Evolutionary conservation across 2,329 filamentous ascomycete species (phyloP).

Genomic region (Neopestalotiopsis sp.): DNA sequence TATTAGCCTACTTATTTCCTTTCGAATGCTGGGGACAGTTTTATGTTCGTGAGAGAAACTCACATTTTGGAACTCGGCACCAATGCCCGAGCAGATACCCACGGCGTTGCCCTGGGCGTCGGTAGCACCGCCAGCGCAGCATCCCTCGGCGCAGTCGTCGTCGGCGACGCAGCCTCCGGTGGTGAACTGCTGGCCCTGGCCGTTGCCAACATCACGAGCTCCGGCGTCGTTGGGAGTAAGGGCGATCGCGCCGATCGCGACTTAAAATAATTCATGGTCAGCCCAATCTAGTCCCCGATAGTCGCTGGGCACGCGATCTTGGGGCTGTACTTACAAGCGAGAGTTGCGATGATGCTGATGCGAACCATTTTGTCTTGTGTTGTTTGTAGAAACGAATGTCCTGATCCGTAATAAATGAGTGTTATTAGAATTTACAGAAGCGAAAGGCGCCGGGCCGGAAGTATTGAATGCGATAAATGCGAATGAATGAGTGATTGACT

Average conservation of each 20-base stretch:
- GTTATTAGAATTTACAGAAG: constrained; percentile 4
- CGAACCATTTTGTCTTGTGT: constrained; percentile 17
- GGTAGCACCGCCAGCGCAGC: constrained; percentile 27
- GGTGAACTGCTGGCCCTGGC: constrained; percentile 39
- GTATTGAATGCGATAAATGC: not conserved
- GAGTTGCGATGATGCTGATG: constrained; percentile 16
- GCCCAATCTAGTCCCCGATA: not conserved
- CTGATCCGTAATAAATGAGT: not conserved
- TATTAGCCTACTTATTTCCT: not conserved
- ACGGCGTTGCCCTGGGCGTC: constrained; percentile 32
- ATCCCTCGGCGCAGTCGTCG: constrained; percentile 38
- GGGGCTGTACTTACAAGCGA: constrained; percentile 13
- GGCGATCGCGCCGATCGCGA: constrained; percentile 15
- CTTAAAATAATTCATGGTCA: not conserved
- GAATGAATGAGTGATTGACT: constrained; percentile 5
- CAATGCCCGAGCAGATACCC: constrained; percentile 41
- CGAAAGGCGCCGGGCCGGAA: constrained; percentile 15
- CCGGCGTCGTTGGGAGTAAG: constrained; percentile 16
- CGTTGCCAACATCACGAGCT: constrained; percentile 11
- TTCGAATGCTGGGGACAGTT: not conserved
- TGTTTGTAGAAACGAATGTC: constrained; percentile 9
- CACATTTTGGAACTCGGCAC: constrained; percentile 38
- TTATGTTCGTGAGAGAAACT: not conserved
- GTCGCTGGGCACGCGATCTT: not conserved
- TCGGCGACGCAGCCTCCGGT: constrained; percentile 41